Evolutionary conservation across 2,329 filamentous ascomycete genomes (phyloP).

Genomic region (Ustilaginoidea virens): DNA sequence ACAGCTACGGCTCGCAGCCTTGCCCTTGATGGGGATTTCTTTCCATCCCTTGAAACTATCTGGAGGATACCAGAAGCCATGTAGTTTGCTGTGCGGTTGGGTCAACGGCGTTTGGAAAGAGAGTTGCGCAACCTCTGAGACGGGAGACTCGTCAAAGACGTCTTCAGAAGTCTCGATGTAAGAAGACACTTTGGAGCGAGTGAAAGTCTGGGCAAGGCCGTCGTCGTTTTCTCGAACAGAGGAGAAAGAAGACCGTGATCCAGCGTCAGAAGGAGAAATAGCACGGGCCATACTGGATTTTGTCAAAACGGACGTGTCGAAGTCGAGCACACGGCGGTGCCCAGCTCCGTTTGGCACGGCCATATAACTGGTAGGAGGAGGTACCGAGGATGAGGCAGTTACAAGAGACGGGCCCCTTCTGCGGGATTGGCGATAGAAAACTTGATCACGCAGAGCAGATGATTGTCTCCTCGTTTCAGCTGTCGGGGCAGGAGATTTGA

Average conservation of each 20-base stretch:
- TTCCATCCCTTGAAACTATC: slow-evolving; percentile 48
- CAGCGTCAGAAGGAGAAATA: slow-evolving; percentile 22
- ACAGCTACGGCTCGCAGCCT: slow-evolving; percentile 44
- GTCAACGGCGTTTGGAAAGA: slow-evolving; percentile 37
- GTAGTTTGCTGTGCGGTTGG: slow-evolving; percentile 38
- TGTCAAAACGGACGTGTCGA: slow-evolving; percentile 18
- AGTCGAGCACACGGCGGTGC: slow-evolving; percentile 15
- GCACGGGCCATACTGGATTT: slow-evolving; percentile 22
- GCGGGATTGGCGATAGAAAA: neutral
- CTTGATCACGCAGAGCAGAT: neutral
- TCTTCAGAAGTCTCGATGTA: slow-evolving; percentile 35
- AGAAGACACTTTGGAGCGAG: slow-evolving; percentile 45
- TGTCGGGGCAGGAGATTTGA: neutral
- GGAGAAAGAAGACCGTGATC: slow-evolving; percentile 41
- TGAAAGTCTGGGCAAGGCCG: slow-evolving; percentile 46
- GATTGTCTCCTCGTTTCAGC: too few relatives aligned
- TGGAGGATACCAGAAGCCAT: slow-evolving; percentile 42
- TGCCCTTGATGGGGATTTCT: slow-evolving; percentile 42
- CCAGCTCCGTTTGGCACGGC: slow-evolving; percentile 12
- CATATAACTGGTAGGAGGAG: slow-evolving; percentile 9
- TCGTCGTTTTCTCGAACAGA: slow-evolving; percentile 45
- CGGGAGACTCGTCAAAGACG: slow-evolving; percentile 33
- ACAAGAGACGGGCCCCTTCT: neutral
- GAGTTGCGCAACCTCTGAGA: slow-evolving; percentile 25
- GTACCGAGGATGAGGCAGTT: neutral